phyloP scores from a whole-genome alignment of 495 filamentous ascomycete genomes.

The Daldinia loculata region DNA sequence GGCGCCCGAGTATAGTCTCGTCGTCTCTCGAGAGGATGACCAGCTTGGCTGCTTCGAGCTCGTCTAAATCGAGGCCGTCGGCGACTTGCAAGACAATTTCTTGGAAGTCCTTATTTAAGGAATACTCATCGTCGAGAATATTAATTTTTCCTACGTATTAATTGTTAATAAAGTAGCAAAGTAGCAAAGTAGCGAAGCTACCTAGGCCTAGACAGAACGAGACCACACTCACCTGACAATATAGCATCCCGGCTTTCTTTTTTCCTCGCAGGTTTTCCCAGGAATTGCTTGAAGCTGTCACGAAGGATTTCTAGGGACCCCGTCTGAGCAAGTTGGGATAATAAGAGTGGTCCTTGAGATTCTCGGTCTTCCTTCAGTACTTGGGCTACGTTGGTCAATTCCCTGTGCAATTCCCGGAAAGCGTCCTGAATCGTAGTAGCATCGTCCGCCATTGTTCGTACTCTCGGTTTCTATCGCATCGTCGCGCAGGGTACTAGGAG shows the following conservation, averaged over 20 bases:
- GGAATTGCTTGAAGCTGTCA: slow-evolving; percentile 75
- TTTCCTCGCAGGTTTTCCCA: slow-evolving; percentile 78
- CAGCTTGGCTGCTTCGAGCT: slow-evolving; percentile 79
- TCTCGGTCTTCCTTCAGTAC: slow-evolving; percentile 61
- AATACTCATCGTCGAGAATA: slow-evolving; percentile 74
- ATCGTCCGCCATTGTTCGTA: slow-evolving; percentile 68
- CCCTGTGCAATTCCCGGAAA: slow-evolving; percentile 79
- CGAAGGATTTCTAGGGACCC: slow-evolving; percentile 73
- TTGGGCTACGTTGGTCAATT: slow-evolving; percentile 74
- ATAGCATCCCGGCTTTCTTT: slow-evolving; percentile 66
- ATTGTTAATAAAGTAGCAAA: slow-evolving; percentile 47
- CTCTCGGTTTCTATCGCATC: slow-evolving; percentile 40
- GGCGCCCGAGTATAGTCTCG: slow-evolving; percentile 68
- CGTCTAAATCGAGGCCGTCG: slow-evolving; percentile 88
- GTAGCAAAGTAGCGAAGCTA: not conserved
- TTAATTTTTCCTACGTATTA: slow-evolving; percentile 69
- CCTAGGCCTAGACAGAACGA: not conserved
- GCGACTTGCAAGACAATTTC: slow-evolving; percentile 79
- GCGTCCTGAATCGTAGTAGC: slow-evolving; percentile 63
- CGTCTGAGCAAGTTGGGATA: slow-evolving; percentile 42
- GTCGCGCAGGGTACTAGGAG: slow-evolving; percentile 21
- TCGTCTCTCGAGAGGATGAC: slow-evolving; percentile 74
- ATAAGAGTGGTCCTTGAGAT: slow-evolving; percentile 64
- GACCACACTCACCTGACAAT: slow-evolving; percentile 57
- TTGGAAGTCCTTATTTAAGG: slow-evolving; percentile 87